These are phyloP conservation scores for Phialophora macrospora DNA, from an alignment of 2,329 filamentous ascomycete genomes.

Conservation along the genomic window DNA sequence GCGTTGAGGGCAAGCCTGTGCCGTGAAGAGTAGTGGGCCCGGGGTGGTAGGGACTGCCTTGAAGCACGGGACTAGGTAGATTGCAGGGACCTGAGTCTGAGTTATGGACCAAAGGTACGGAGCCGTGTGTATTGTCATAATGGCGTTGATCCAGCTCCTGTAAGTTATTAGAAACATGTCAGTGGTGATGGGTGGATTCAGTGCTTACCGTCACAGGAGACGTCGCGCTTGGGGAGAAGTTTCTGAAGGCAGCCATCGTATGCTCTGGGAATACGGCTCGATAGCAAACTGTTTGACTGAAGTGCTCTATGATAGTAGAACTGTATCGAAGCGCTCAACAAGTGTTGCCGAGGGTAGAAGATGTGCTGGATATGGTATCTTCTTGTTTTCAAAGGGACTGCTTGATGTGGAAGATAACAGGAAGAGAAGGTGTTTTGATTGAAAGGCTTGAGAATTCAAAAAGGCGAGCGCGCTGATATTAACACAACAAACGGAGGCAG, in stretches of 20 bases:
- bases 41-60: neutral
- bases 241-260: neutral
- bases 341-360: neutral
- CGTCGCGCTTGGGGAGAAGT: neutral
- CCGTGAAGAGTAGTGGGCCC: neutral
- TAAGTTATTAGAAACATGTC: conserved; percentile 5
- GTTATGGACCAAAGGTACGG: neutral
- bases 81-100: neutral
- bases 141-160: conserved; percentile 6
- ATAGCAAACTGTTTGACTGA: neutral
- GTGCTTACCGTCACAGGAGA: conserved; percentile 16
- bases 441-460: neutral
- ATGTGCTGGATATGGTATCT: neutral
- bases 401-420: neutral
- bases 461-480: neutral
- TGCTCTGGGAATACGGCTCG: neutral
- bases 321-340: neutral
- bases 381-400: neutral
- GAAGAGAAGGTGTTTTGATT: neutral
- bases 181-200: neutral
- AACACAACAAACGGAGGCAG: conserved; percentile 6
- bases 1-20: neutral
- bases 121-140: neutral
- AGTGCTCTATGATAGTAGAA: neutral
- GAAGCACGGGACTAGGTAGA: neutral